Evolutionary conservation across 805 yeast genomes (phyloP), one percentile per base, ranked within the genome.

Genomic region (Metschnikowia santaceciliae): DNA sequence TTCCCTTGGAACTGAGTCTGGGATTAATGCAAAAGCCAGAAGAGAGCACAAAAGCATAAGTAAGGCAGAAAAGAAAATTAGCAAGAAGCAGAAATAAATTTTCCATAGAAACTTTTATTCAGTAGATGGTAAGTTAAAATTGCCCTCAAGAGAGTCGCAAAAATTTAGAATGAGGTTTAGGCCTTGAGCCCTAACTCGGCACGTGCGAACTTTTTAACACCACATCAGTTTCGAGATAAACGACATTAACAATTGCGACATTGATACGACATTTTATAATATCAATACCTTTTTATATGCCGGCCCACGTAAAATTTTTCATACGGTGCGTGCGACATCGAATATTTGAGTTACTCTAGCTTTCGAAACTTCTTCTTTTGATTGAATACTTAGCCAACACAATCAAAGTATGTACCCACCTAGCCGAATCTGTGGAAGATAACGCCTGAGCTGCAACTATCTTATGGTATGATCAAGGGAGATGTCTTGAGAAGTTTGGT

Each of bases 1-100:
- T 57, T 55, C 69, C 19, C 69, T 80, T 55, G 78, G 72, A 48
- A 79, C 84, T 14, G 84, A 80, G 60, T 78, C 82, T 26, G 85
- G 85, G 22, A 79, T 81, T 5, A 71, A 65, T 51, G 82, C 80
- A 17, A 80, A 79, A 63, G 61, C 65, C 54, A 67, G 62, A 37
- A 71, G 85, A 61, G 82, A 78, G 61, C 56, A 51, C 17, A 75
- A 71, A 57, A 72, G 70, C 70, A 74, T 66, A 54, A 34, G 36
- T 20, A 70, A 65, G 49, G 80, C 77, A 19, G 82, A 77, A 54
- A 62, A 56, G 37, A 22, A 46, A 3, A 49, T 60, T 13, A 64
- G 63, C 56, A 70, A 64, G 60, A 46, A 41, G 20, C 42, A 47
- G 41, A 54, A 54, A 48, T 38, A 40, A 11, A 32, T 17, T 8